phyloP scores from a whole-genome alignment of 768 basidiomycete genomes.

The Mycena albidolilacea region DNA sequence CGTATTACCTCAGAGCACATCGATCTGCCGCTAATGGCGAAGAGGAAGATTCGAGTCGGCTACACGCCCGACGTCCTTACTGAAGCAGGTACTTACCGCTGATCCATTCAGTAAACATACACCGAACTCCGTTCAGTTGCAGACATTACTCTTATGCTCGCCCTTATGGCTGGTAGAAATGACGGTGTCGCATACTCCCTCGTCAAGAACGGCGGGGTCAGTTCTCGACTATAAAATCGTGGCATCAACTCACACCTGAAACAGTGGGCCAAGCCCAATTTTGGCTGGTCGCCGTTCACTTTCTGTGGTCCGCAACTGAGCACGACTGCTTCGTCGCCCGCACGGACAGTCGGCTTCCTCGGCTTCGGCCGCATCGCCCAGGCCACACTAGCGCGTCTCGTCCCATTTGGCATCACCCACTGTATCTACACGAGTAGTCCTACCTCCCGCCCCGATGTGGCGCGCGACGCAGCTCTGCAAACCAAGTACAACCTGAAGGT shows the following conservation, averaged over 20 bases:
- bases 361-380: constrained; percentile 97
- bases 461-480: constrained; percentile 54
- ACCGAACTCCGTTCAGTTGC: constrained; percentile 70
- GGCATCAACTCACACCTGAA: constrained; percentile 2
- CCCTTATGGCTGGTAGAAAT: constrained; percentile 93
- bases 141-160: constrained; percentile 91
- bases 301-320: constrained; percentile 90
- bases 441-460: constrained; percentile 59
- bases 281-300: constrained; percentile 85
- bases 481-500: constrained; percentile 51
- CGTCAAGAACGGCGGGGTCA: constrained; percentile 79
- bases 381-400: constrained; percentile 82
- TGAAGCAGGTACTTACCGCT: constrained; percentile 75
- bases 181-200: constrained; percentile 73
- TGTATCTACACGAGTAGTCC: constrained; percentile 80
- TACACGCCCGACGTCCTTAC: constrained; percentile 96
- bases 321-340: constrained; percentile 61
- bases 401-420: constrained; percentile 85
- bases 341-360: constrained; percentile 87
- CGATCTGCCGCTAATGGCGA: constrained; percentile 70
- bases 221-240: constrained; percentile 38
- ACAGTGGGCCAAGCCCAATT: constrained; percentile 74
- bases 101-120: neutral
- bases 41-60: constrained; percentile 80
- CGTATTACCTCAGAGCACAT: constrained; percentile 79